These are phyloP conservation scores for Massariosphaeria phaeospora DNA, from an alignment of 495 filamentous ascomycete species.

Conservation along the genomic window DNA sequence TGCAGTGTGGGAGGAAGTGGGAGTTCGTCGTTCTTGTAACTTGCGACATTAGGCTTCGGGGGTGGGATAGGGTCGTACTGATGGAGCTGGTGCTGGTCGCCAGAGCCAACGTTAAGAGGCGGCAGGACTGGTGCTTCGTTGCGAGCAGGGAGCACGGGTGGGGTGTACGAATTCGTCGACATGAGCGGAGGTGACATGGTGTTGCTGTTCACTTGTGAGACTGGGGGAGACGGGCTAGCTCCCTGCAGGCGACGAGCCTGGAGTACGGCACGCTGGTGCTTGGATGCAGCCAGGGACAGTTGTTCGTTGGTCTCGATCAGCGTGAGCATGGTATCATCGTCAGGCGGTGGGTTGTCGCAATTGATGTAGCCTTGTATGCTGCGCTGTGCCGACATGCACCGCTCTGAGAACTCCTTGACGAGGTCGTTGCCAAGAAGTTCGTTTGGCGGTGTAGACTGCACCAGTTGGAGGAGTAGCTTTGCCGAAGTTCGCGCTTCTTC, in stretches of 20 bases:
- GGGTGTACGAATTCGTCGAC: not conserved
- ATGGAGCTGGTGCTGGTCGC: not conserved
- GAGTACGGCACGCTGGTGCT: constrained; percentile 76
- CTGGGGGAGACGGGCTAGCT: constrained; percentile 31
- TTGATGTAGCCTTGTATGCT: constrained; percentile 81
- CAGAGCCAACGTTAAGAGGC: constrained; percentile 11
- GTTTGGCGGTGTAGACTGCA: constrained; percentile 69
- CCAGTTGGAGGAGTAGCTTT: constrained; percentile 82
- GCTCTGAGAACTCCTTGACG: constrained; percentile 85
- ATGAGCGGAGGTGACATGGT: not conserved
- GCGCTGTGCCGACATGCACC: constrained; percentile 71
- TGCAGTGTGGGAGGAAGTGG: constrained; percentile 26
- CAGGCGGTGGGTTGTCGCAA: constrained; percentile 68
- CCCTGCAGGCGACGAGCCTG: constrained; percentile 50
- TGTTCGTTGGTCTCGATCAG: constrained; percentile 94
- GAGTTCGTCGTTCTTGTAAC: constrained; percentile 24
- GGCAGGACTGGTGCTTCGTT: constrained; percentile 13
- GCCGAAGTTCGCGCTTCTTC: constrained; percentile 87
- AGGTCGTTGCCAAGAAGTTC: constrained; percentile 80
- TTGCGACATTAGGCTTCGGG: not conserved
- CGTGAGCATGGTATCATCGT: constrained; percentile 87
- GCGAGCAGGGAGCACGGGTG: constrained; percentile 11
- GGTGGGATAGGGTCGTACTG: not conserved
- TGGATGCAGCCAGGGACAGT: constrained; percentile 67
- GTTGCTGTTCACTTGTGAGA: constrained; percentile 14